These are phyloP conservation scores for Rosa chinensis DNA, from an alignment of 306 rosid genomes.

Conservation along the genomic window DNA sequence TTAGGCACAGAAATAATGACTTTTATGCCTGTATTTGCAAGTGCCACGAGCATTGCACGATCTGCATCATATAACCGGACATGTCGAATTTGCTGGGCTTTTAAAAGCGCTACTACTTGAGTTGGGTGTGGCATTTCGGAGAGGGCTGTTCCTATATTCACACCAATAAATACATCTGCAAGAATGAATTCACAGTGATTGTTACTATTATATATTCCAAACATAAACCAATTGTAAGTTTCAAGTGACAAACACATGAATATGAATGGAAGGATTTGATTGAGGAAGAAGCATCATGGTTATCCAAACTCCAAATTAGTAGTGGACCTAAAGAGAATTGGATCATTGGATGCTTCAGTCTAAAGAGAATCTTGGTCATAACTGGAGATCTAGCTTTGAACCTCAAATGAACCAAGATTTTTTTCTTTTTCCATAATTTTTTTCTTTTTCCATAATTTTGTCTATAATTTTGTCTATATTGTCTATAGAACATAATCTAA, in stretches of 20 bases:
- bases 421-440: too few relatives aligned
- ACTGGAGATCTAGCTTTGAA: too few relatives aligned
- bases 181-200: conserved; percentile 21
- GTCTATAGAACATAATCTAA: too few relatives aligned
- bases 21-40: conserved; percentile 69
- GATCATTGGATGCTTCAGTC: too few relatives aligned
- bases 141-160: conserved; percentile 80
- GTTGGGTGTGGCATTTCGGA: conserved; percentile 89
- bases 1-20: conserved; percentile 73
- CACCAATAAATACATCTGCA: conserved; percentile 77
- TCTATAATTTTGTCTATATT: too few relatives aligned
- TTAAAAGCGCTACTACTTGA: conserved; percentile 74
- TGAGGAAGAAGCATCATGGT: too few relatives aligned
- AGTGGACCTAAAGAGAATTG: too few relatives aligned
- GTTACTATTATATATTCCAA: neutral
- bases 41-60: conserved; percentile 74
- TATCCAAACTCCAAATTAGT: too few relatives aligned
- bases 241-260: neutral
- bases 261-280: neutral
- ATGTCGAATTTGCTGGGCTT: conserved; percentile 71
- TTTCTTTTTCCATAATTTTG: too few relatives aligned
- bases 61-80: conserved; percentile 68
- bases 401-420: too few relatives aligned
- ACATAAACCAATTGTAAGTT: neutral
- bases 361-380: too few relatives aligned